Evolutionary conservation across 495 filamentous ascomycete species (phyloP), one percentile per base, ranked within the genome.

Genomic region (Aspergillus cavernicola): DNA sequence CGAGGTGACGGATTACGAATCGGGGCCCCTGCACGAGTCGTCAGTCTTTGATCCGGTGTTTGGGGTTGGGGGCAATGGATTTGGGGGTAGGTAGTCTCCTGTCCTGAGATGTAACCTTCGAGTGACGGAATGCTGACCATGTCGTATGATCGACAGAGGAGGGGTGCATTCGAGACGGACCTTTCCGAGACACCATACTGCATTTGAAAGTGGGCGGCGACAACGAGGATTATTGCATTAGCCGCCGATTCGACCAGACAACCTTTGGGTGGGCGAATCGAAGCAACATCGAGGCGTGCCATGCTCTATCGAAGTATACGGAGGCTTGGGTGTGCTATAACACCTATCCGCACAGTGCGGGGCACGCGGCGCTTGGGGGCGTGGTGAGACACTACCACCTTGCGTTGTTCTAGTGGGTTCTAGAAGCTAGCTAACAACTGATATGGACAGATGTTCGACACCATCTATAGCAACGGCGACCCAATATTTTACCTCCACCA

Each of bases 401-500:
- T n/a, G n/a, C n/a, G n/a, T n/a, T n/a, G n/a, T n/a, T n/a, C n/a
- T n/a, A n/a, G n/a, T n/a, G 24, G 24, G 4, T 28, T 28, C 24
- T 28, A 9, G 24, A 28, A 16, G 44, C 44, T 47, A 16, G 44
- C 44, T 47, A 47, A 47, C 31, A 3, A 2, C 13, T 15, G 24
- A 23, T 16, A 24, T 13, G 6, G 10, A 15, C 33, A 50, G 46
- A 50, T 50, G 33, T 7, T 24, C 4, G 33, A 38, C 33, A 12
- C 33, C 15, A 20, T 23, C 15, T 20, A 38, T 12, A 50, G 46
- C 16, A 50, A 38, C 33, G 46, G 33, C 46, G 46, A 50, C 16
- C 46, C 46, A 6, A 0, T 50, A 20, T 50, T 50, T 33, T 50
- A 50, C 23, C 46, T 50, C 35, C 46, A 50, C 46, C 46, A 50